phyloP scores from a whole-genome alignment of 1,139 yeast genomes.

The Debaryomycetaceae sp. region DNA sequence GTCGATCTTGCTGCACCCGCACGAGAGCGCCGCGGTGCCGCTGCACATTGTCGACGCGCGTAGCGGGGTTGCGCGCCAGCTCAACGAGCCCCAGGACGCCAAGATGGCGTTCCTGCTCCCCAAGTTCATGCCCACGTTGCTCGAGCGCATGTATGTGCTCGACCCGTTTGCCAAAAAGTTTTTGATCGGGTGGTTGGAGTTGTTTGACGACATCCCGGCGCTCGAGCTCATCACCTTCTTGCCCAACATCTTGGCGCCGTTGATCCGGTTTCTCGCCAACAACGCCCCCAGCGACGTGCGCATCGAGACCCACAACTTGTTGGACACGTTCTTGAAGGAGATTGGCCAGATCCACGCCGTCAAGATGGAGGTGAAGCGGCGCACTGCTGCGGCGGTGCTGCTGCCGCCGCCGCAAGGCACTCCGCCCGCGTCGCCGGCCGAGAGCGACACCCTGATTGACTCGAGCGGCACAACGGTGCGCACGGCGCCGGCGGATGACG shows the following conservation, averaged over 20 bases:
- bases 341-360: slow-evolving; percentile 71
- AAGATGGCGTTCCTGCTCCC: slow-evolving; percentile 79
- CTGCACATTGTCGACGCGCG: slow-evolving; percentile 47
- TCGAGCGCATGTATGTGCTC: slow-evolving; percentile 86
- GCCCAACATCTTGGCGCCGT: slow-evolving; percentile 86
- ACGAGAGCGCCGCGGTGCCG: slow-evolving; percentile 29
- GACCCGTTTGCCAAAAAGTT: slow-evolving; percentile 93
- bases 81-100: slow-evolving; percentile 57
- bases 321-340: slow-evolving; percentile 75
- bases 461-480: too few species aligned
- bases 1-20: slow-evolving; percentile 59
- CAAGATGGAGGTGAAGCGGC: slow-evolving; percentile 44
- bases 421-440: too few species aligned
- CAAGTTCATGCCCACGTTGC: slow-evolving; percentile 82
- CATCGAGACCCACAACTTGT: slow-evolving; percentile 73
- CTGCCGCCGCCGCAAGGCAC: too few species aligned
- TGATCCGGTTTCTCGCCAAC: slow-evolving; percentile 68
- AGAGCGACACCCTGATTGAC: too few species aligned
- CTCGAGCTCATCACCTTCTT: slow-evolving; percentile 80
- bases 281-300: slow-evolving; percentile 87
- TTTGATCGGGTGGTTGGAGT: slow-evolving; percentile 86
- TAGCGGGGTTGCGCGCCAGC: slow-evolving; percentile 58
- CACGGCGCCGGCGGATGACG: slow-evolving; percentile 1
- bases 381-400: too few species aligned
- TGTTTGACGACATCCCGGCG: slow-evolving; percentile 89